Conservation (phyloP, 495 filamentous ascomycete genomes). For the Halenospora varia region DNA sequence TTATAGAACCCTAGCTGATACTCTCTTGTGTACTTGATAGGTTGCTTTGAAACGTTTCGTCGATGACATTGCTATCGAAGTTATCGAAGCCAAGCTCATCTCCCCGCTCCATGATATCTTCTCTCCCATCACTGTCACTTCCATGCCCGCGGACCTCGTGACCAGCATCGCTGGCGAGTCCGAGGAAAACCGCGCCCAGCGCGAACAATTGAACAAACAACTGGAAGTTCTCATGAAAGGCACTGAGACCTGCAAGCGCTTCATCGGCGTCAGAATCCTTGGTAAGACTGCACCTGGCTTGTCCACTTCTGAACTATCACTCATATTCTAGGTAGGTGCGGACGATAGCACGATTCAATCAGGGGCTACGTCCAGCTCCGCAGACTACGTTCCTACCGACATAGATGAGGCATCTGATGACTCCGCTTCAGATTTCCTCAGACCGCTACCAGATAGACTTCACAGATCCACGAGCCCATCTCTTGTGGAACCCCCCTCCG, state of each 20-base stretch:
- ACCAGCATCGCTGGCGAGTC: conserved; percentile 52
- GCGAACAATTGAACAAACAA: conserved; percentile 49
- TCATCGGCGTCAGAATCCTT: conserved; percentile 27
- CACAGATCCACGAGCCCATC: conserved; percentile 13
- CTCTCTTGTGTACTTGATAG: conserved; percentile 29
- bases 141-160: conserved; percentile 41
- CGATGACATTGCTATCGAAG: conserved; percentile 57
- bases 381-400: conserved; percentile 9
- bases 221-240: conserved; percentile 46
- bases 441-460: conserved; percentile 5
- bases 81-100: conserved; percentile 57
- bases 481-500: conserved; percentile 2
- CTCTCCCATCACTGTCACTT: conserved; percentile 37
- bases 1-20: conserved; percentile 12
- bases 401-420: conserved; percentile 1
- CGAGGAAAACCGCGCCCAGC: conserved; percentile 37
- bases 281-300: conserved; percentile 17
- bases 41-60: conserved; percentile 57
- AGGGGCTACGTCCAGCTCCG: not conserved
- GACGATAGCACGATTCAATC: conserved; percentile 15
- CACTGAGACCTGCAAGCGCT: conserved; percentile 44
- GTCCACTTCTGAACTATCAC: conserved; percentile 3
- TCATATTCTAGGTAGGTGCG: conserved; percentile 14
- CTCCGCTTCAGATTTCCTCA: not conserved
- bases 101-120: conserved; percentile 36